These are phyloP conservation scores for Carex parvula DNA, from an alignment of 176 grass and related monocot species.

Conservation along the genomic window DNA sequence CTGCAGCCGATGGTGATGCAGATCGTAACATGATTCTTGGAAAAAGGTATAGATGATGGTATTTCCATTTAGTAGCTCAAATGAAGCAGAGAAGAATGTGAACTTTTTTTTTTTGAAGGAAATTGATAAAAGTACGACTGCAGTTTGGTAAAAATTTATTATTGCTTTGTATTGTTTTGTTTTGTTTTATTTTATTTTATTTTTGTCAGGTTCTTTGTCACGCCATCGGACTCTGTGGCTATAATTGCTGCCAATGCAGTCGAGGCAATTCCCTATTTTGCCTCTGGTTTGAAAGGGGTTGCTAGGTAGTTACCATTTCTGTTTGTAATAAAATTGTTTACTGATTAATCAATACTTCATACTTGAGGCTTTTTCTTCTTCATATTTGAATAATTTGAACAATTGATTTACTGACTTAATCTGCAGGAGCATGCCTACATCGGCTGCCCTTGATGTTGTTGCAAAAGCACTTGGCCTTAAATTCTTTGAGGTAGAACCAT, in stretches of 20 bases:
- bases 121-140: not conserved
- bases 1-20: conserved; percentile 97
- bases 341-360: conserved; percentile 18
- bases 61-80: not conserved
- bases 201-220: conserved; percentile 82
- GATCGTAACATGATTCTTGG: conserved; percentile 98
- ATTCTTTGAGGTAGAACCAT: conserved; percentile 90
- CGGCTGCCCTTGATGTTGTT: conserved; percentile 98
- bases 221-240: conserved; percentile 95
- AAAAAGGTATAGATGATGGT: conserved; percentile 60
- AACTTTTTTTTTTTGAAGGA: not conserved
- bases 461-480: conserved; percentile 87
- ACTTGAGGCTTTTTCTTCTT: conserved; percentile 11
- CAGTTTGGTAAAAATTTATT: not conserved
- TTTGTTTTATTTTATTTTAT: conserved; percentile 1
- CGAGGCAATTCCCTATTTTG: conserved; percentile 84
- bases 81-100: not conserved
- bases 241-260: conserved; percentile 99
- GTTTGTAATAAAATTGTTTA: not conserved
- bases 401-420: conserved; percentile 36
- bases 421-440: conserved; percentile 98
- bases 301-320: conserved; percentile 53
- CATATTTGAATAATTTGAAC: not conserved
- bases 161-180: not conserved
- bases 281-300: conserved; percentile 96